These are phyloP conservation scores for Paramecium caudatum DNA, from an alignment of 73 alveolate species.

Conservation along the genomic window DNA sequence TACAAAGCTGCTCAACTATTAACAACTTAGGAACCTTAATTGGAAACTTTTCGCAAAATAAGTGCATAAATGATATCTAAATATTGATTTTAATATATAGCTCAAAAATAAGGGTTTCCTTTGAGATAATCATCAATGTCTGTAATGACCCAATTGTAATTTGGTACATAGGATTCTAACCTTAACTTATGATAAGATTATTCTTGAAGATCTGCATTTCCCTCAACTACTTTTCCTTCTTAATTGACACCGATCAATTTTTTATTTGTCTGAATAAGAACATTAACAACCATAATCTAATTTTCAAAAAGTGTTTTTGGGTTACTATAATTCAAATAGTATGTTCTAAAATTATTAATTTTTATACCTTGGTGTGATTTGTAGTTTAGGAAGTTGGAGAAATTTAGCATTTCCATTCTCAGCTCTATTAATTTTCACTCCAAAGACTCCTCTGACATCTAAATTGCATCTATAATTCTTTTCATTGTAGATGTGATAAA, in stretches of 20 bases:
- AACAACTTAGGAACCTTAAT: not conserved
- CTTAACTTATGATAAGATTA: slow-evolving; percentile 26
- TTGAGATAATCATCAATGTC: slow-evolving; percentile 55
- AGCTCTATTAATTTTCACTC: slow-evolving; percentile 21
- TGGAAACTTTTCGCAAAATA: slow-evolving; percentile 18
- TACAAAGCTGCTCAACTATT: not conserved
- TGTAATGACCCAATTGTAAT: slow-evolving; percentile 58
- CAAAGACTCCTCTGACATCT: slow-evolving; percentile 48
- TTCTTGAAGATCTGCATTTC: not conserved
- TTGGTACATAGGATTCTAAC: slow-evolving; percentile 63
- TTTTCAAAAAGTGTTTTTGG: slow-evolving; percentile 9
- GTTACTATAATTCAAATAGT: not conserved
- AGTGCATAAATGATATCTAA: slow-evolving; percentile 12
- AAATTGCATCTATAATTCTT: slow-evolving; percentile 9
- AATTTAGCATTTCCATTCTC: slow-evolving; percentile 12
- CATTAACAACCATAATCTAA: slow-evolving; percentile 2
- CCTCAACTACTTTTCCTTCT: slow-evolving; percentile 35
- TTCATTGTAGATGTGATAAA: slow-evolving; percentile 4
- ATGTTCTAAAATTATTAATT: not conserved
- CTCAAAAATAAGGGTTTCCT: slow-evolving; percentile 67
- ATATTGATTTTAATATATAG: no score
- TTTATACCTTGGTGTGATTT: slow-evolving; percentile 24
- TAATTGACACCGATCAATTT: slow-evolving; percentile 1
- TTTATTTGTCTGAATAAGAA: not conserved
- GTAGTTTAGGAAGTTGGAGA: not conserved